Evolutionary conservation across 2,329 filamentous ascomycete genomes (phyloP), one percentile per base, ranked within the genome.

Genomic region (Colletotrichum tanaceti): DNA sequence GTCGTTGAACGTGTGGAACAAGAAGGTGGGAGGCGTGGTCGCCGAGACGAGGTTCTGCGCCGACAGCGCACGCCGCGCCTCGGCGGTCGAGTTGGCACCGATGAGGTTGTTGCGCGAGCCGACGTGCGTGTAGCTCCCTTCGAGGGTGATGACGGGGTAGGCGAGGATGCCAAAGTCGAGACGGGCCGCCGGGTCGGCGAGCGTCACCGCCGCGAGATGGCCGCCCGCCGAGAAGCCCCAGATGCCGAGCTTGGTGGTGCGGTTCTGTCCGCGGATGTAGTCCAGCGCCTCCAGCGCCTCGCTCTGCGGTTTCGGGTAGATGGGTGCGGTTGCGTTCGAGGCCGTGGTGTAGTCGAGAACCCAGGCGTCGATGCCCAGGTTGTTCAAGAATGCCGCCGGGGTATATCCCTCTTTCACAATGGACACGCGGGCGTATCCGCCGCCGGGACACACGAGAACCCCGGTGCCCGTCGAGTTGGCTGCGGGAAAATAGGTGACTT

Each of bases 1-100:
- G 50, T 77, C 75, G 55, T 77, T 75, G 52, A 75, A 70, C 1
- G 75, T 75, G 66, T 78, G 76, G 66, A 78, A 79, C n/a, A 77
- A 35, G 71, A 81, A 80, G 5, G 75, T 77, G 39, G 78, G 77
- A 66, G 74, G 78, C 68, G 74, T 75, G 18, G 58, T 44, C 5
- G 35, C 63, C 9, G 65, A 66, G 2, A 78, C 74, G 10, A 64
- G 72, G 24, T 72, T 73, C 67, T 77, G 72, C 13, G 76, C 74
- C 9, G 71, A 74, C 65, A 76, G 69, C 20, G 52, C 35, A 3
- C 54, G 46, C 9, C 71, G 61, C 63, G 71, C 62, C 41, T 72
- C 72, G 7, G 63, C 54, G n/a, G 63, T 61, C 16, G 72, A 59
- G n/a, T 71, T 46, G 38, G 63, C 50, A 9, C 72, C 72, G 13